Percentiles rank a stretch among this genome's conserved stretches.
Evolutionary conservation across 768 basidiomycete genomes (phyloP).

Genomic region (Agrocybe chaxingu): DNA sequence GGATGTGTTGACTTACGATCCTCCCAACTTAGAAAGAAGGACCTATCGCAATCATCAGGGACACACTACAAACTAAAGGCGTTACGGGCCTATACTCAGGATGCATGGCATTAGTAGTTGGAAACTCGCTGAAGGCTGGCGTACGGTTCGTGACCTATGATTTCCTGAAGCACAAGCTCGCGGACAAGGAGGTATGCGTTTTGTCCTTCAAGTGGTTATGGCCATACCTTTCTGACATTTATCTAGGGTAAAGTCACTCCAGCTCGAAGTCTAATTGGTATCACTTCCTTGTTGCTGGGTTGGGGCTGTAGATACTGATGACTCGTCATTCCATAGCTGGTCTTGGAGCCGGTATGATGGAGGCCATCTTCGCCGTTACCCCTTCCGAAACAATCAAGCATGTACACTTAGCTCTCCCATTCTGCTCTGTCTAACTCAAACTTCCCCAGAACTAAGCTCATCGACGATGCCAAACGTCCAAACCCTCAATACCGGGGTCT

Average conservation of each 20-base stretch:
- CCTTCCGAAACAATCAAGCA: conserved; percentile 99
- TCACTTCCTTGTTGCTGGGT: conserved; percentile 1
- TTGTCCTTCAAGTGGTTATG: conserved; percentile 1
- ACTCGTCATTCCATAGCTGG: conserved; percentile 47
- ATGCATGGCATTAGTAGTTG: conserved; percentile 83
- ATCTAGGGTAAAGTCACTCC: conserved; percentile 86
- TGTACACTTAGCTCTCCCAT: conserved; percentile 20
- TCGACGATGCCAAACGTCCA: conserved; percentile 87
- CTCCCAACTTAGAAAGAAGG: conserved; percentile 44
- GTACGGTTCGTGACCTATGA: conserved; percentile 96
- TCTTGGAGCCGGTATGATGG: conserved; percentile 85
- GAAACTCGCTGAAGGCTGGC: conserved; percentile 92
- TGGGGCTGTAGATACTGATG: background rate
- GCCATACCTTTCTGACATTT: background rate
- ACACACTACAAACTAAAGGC: conserved; percentile 75
- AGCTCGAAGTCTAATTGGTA: conserved; percentile 79
- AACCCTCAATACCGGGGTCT: conserved; percentile 85
- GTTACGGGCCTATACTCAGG: conserved; percentile 89
- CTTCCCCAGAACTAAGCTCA: conserved; percentile 81
- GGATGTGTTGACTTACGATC: background rate
- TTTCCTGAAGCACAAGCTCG: conserved; percentile 79
- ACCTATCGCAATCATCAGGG: conserved; percentile 69
- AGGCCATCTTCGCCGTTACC: conserved; percentile 92
- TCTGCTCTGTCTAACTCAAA: background rate
- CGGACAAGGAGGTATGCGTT: conserved; percentile 70